Conservation (phyloP, 2,329 filamentous ascomycete genomes). For the Parastagonospora nodorum region DNA sequence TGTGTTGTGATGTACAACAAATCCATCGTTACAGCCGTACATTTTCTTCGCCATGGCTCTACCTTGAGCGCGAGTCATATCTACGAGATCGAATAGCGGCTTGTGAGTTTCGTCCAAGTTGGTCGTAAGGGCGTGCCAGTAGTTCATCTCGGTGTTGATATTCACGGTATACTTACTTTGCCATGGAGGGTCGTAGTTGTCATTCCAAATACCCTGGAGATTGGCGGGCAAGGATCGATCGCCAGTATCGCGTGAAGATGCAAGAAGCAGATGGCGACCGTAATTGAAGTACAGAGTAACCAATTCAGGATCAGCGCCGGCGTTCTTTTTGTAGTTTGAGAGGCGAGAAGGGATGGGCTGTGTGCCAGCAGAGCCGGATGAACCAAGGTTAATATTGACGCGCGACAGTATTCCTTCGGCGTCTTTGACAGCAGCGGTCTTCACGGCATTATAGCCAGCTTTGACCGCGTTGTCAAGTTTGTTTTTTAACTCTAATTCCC, state of each 20-base stretch:
- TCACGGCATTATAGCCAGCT: conserved; percentile 7
- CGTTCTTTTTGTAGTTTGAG: conserved; percentile 7
- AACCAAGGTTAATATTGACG: conserved; percentile 8
- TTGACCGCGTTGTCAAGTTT: conserved; percentile 19
- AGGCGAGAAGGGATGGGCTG: conserved; percentile 5
- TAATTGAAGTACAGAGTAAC: conserved; percentile 47
- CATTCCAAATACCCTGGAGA: conserved; percentile 54
- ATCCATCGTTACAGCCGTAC: conserved; percentile 30
- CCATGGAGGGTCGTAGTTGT: conserved; percentile 51
- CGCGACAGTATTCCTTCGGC: conserved; percentile 3
- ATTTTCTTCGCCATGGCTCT: conserved; percentile 28
- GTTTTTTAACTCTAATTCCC: conserved; percentile 14
- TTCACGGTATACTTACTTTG: conserved; percentile 58
- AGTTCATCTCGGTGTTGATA: conserved; percentile 61
- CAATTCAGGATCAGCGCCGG: conserved; percentile 15
- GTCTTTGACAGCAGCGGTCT: conserved; percentile 1
- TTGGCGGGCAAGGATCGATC: conserved; percentile 47
- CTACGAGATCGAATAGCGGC: conserved; percentile 48
- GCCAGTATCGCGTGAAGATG: conserved; percentile 28
- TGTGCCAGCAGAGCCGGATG: conserved; percentile 8
- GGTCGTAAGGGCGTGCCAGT: conserved; percentile 48
- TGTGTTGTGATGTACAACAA: conserved; percentile 33
- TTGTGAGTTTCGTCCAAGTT: conserved; percentile 45
- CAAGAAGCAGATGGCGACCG: conserved; percentile 49
- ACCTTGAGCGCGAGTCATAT: conserved; percentile 43